Conservation (phyloP, 306 rosid genomes). For the Dicorynia guianensis region DNA sequence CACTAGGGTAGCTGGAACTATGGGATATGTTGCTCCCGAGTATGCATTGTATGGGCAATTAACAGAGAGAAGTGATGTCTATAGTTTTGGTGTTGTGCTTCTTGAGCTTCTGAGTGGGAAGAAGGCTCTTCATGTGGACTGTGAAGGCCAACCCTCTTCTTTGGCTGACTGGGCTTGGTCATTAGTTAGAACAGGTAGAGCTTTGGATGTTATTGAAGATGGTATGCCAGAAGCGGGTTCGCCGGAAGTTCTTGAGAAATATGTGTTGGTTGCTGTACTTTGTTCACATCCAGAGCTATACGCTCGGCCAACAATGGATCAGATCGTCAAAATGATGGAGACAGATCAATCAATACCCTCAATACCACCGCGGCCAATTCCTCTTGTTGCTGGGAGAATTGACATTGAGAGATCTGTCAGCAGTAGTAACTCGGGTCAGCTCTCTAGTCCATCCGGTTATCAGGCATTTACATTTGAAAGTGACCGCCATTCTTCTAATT, state of each 20-base stretch:
- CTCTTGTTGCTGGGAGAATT: slow-evolving; percentile 70
- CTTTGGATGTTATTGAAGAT: slow-evolving; percentile 83
- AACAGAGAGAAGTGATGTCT: slow-evolving; percentile 93
- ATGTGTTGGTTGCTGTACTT: slow-evolving; percentile 78
- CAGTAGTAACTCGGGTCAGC: slow-evolving; percentile 64
- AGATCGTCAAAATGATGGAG: slow-evolving; percentile 92
- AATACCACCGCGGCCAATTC: slow-evolving; percentile 76
- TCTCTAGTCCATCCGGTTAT: slow-evolving; percentile 65
- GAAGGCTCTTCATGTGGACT: slow-evolving; percentile 67
- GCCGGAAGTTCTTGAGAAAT: slow-evolving; percentile 78
- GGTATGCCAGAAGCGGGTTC: slow-evolving; percentile 72
- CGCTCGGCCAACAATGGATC: slow-evolving; percentile 99
- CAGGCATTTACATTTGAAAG: slow-evolving; percentile 56
- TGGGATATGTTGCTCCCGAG: slow-evolving; percentile 99
- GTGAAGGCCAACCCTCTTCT: slow-evolving; percentile 64
- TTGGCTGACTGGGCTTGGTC: slow-evolving; percentile 95
- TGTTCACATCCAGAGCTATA: slow-evolving; percentile 95
- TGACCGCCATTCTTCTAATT: slow-evolving; percentile 40
- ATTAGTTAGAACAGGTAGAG: slow-evolving; percentile 67
- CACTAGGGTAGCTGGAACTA: slow-evolving; percentile 94
- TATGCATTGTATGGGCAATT: slow-evolving; percentile 93
- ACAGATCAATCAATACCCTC: slow-evolving; percentile 78
- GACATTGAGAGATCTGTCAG: slow-evolving; percentile 77
- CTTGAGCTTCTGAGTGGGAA: slow-evolving; percentile 96
- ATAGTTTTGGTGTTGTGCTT: slow-evolving; percentile 85